Evolutionary conservation across 495 filamentous ascomycete species (phyloP), one percentile per base, ranked within the genome.

Genomic region (Tuber aestivum): DNA sequence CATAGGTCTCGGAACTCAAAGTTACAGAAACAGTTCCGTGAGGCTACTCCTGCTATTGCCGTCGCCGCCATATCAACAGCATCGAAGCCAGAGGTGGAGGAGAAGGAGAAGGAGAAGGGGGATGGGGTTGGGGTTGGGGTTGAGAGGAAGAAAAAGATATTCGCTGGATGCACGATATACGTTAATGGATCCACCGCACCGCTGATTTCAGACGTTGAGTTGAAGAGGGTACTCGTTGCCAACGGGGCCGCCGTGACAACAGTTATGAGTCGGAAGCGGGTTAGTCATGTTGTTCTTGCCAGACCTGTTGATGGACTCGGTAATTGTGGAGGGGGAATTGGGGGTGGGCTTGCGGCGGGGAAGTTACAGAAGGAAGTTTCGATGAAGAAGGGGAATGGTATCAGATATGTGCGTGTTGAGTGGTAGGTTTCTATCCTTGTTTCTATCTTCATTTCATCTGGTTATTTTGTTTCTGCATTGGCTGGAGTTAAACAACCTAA

Each of bases 141-240:
- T 38, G 35, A 32, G 70, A 4, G 18, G 38, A 44, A 42, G 27
- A 50, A 68, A 45, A 35, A 16, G 37, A 74, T 83, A 40, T 83
- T 83, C 45, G 21, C 69, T 21, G 72, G 71, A 16, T 82, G 81
- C 50, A 83, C 38, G 37, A 87, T 98, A 83, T 95, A 95, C 85
- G 88, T 98, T 85, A 97, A 97, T 84, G 95, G 94, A 72, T 92
- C 92, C 72, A 97, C 93, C 1, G 85, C 90, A 72, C 93, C 95
- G 9, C 80, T 88, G 21, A 88, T 99, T 69, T 94, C 92, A 0
- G 94, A 99, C 85, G 92, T 97, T 83, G 90, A 89, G 80, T 88
- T 98, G 70, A 97, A 95, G 84, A 90, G 89, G 50, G 85, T 97
- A 41, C 86, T 98, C 35, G 89, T 87, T 16, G 84, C 88, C 72